phyloP scores from a whole-genome alignment of 2,329 filamentous ascomycete genomes.

The Aspergillus sp. region DNA sequence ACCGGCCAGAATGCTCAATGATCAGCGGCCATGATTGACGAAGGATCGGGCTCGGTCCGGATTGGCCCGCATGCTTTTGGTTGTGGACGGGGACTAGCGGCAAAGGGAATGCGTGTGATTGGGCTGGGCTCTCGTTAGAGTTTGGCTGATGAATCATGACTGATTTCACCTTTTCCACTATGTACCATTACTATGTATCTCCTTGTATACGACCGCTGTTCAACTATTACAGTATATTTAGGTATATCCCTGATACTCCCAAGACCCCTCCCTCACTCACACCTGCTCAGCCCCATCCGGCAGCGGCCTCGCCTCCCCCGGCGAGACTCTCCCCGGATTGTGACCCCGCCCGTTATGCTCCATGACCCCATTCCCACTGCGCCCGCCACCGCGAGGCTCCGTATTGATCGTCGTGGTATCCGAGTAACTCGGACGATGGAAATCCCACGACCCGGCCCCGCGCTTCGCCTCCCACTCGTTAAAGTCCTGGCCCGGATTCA shows the following conservation, averaged over 20 bases:
- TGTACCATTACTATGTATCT: no score
- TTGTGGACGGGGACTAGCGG: no score
- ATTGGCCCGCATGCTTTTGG: background rate
- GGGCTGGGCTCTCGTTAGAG: background rate
- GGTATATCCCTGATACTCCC: no score
- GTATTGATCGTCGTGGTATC: slow-evolving; percentile 20
- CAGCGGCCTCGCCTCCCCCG: no score
- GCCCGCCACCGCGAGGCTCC: slow-evolving; percentile 15
- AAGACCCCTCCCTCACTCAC: background rate
- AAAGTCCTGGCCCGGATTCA: slow-evolving; percentile 62
- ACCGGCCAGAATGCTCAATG: background rate
- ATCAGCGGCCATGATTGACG: background rate
- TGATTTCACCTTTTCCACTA: background rate
- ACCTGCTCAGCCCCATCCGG: slow-evolving; percentile 1
- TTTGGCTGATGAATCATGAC: background rate
- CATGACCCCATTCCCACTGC: background rate
- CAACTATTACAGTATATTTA: background rate
- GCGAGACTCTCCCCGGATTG: no score
- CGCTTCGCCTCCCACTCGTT: slow-evolving; percentile 37
- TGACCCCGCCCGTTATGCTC: background rate
- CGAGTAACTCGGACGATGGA: slow-evolving; percentile 21
- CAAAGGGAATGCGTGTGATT: background rate
- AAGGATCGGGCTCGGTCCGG: background rate
- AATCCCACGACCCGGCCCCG: slow-evolving; percentile 27
- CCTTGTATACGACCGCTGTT: no score